These are phyloP conservation scores for Beauveria varroae DNA, from an alignment of 2,329 filamentous ascomycete genomes.

Conservation along the genomic window DNA sequence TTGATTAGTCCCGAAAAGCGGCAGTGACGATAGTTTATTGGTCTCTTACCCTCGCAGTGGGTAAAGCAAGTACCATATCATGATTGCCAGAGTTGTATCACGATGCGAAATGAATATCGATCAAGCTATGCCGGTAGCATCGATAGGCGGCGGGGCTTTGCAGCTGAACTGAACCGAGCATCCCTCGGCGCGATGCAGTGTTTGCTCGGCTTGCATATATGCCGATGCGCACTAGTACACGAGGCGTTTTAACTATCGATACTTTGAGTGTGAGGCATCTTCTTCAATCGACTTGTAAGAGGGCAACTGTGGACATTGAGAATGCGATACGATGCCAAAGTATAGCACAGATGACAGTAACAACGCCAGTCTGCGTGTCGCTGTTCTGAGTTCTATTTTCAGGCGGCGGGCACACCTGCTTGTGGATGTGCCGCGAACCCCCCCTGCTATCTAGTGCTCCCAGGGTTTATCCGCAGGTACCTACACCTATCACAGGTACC, in stretches of 20 bases:
- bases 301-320: background rate
- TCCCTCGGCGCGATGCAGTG: background rate
- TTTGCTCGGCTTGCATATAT: background rate
- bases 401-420: too few relatives aligned
- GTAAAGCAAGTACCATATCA: slow-evolving; percentile 75
- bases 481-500: too few relatives aligned
- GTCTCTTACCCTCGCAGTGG: slow-evolving; percentile 64
- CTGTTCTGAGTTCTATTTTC: too few relatives aligned
- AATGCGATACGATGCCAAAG: background rate
- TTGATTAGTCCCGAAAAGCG: slow-evolving; percentile 10
- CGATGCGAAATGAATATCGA: background rate
- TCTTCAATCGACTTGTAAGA: background rate
- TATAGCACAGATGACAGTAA: too few relatives aligned
- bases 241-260: background rate
- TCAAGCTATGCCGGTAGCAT: background rate
- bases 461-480: too few relatives aligned
- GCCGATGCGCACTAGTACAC: background rate
- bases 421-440: too few relatives aligned
- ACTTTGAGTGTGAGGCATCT: background rate
- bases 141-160: background rate
- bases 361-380: too few relatives aligned
- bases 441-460: too few relatives aligned
- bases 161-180: background rate
- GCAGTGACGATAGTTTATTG: background rate
- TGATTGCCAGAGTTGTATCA: slow-evolving; percentile 17